Base-by-base conservation (phyloP, 106 monocot genomes). In the Platanthera guangdongensis region DNA sequence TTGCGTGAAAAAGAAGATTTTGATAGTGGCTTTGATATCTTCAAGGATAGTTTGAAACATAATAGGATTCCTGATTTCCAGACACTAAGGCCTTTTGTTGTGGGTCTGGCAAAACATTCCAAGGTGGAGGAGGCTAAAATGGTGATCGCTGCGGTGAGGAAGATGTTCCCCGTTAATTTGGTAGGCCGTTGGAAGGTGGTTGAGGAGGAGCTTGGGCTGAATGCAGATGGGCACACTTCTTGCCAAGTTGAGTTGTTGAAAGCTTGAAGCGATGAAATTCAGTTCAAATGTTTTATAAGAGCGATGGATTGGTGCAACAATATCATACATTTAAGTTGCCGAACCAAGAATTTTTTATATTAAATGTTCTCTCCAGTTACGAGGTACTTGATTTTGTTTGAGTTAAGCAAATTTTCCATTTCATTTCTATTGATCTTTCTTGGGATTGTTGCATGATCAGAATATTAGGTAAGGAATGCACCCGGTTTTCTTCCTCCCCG, bases 1-100 rank as follows among this genome's bases (percentile, higher is more conserved):
- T 76, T 93, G 47, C 89, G 90, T 67, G 82, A 75, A 78, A 83
- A 86, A 48, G 90, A 78, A 11, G 90, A 93, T 76, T 89, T 93
- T 10, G 85, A 84, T 57, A 75, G 39, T 12, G 90, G 59, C 0
- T 81, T 81, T 63, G 82, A 86, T 76, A 84, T 96, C 5, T 90
- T 81, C 51, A 83, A 69, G 75, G 91, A 93, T 39, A 88, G 93
- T 50, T 77, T 86, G 50, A 87, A 79, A 86, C 68, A 72, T 73
- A 86, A 82, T n/a, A 93, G 81, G 78, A 78, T 93, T 50, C 95
- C 95, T 4, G 89, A 89, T 80, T 90, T 96, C 15, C 67, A 74
- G 45, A 89, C 88, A 11, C 80, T 81, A 71, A 89, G 73, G 79
- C 52, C 80, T 53, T 72, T 97, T 71, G 86, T 93, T 16, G 80